Evolutionary conservation across 1,284 basidiomycete genomes (phyloP).

Genomic region (Pseudozyma sp.): DNA sequence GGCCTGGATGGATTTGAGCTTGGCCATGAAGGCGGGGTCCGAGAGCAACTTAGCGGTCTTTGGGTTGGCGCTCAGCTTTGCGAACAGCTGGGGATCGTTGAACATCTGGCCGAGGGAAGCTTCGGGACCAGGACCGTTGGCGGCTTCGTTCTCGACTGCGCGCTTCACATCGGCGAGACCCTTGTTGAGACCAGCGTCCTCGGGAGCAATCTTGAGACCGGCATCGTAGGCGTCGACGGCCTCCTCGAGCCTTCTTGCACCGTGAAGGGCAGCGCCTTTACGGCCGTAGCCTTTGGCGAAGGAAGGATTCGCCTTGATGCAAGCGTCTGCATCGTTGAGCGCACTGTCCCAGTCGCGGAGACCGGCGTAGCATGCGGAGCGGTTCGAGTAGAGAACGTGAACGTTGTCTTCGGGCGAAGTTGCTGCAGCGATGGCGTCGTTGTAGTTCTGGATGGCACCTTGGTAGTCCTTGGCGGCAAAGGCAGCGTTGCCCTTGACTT

Average conservation of each 20-base stretch:
- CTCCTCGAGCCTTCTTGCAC: conserved; percentile 80
- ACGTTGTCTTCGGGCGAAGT: conserved; percentile 63
- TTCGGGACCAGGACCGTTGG: conserved; percentile 66
- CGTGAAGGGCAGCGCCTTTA: conserved; percentile 95
- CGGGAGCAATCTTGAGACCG: conserved; percentile 81
- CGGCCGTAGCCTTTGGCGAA: conserved; percentile 93
- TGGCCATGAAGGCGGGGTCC: conserved; percentile 76
- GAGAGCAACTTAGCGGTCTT: conserved; percentile 84
- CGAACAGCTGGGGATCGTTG: conserved; percentile 82
- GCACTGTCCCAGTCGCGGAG: conserved; percentile 83
- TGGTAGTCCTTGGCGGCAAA: conserved; percentile 67
- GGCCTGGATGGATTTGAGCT: conserved; percentile 69
- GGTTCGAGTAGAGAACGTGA: conserved; percentile 93
- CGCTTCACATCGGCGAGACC: conserved; percentile 75
- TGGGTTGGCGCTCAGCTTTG: conserved; percentile 86
- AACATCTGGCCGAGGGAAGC: conserved; percentile 83
- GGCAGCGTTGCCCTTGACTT: conserved; percentile 67
- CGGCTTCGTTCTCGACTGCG: conserved; percentile 67
- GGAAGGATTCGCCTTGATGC: conserved; percentile 79
- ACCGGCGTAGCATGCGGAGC: conserved; percentile 88
- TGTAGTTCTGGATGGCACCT: conserved; percentile 62
- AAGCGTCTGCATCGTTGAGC: conserved; percentile 85
- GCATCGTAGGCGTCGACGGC: conserved; percentile 84
- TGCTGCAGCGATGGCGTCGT: conserved; percentile 63
- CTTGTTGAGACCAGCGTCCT: conserved; percentile 83